These are phyloP conservation scores for Sutorius eximius DNA, from an alignment of 1,284 basidiomycete species.

Conservation along the genomic window DNA sequence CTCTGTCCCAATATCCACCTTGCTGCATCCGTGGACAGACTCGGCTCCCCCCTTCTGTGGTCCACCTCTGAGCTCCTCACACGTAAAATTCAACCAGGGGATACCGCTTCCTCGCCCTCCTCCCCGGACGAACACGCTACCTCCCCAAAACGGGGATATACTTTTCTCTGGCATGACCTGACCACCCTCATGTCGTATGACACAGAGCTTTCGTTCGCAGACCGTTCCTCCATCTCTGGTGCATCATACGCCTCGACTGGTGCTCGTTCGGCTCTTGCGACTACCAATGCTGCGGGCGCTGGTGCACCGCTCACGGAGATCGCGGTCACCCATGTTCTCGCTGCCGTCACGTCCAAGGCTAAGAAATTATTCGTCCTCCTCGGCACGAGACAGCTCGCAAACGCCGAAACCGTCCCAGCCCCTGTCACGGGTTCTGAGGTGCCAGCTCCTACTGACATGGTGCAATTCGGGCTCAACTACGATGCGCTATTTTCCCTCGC, in stretches of 20 bases:
- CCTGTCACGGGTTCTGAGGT: slow-evolving; percentile 34
- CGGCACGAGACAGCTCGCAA: slow-evolving; percentile 61
- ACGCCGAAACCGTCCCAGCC: slow-evolving; percentile 33
- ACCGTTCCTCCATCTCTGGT: slow-evolving; percentile 61
- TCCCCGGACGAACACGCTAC: slow-evolving; percentile 10
- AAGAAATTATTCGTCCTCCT: slow-evolving; percentile 76
- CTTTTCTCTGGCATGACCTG: slow-evolving; percentile 87
- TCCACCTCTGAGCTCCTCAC: slow-evolving; percentile 58
- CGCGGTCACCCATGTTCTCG: slow-evolving; percentile 80
- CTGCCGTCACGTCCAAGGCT: slow-evolving; percentile 84
- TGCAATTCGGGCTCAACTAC: slow-evolving; percentile 58
- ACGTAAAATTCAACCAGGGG: slow-evolving; percentile 30
- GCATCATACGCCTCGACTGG: slow-evolving; percentile 43
- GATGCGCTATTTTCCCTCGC: slow-evolving; percentile 64
- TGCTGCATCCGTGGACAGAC: slow-evolving; percentile 81
- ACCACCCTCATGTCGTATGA: slow-evolving; percentile 84
- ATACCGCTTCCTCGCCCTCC: background rate
- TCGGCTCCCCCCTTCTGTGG: slow-evolving; percentile 80
- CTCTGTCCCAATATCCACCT: slow-evolving; percentile 75
- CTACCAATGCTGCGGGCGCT: slow-evolving; percentile 33
- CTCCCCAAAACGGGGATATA: slow-evolving; percentile 56
- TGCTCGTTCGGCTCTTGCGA: slow-evolving; percentile 37
- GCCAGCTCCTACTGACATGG: slow-evolving; percentile 16
- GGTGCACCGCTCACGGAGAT: slow-evolving; percentile 67
- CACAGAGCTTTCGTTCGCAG: slow-evolving; percentile 69